Evolutionary conservation across 768 basidiomycete species (phyloP), one percentile per base, ranked within the genome.

Genomic region (Suillus brevipes): DNA sequence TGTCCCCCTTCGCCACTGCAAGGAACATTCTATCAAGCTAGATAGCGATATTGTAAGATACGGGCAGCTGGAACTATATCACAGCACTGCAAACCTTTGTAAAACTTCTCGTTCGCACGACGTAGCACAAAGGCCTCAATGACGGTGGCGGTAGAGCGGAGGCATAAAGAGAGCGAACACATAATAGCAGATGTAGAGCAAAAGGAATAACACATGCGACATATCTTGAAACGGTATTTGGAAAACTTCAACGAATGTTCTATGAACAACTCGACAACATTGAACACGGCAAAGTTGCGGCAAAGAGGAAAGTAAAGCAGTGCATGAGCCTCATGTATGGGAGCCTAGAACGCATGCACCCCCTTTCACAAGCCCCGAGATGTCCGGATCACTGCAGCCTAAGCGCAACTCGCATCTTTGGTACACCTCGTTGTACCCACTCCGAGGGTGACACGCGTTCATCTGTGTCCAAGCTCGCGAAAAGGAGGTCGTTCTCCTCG

Each of bases 401-500:
- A 18, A 67, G 49, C 14, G 73, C 77, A 18, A 62, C 72, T 66
- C 80, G 80, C 75, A 90, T 86, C 25, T 75, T 73, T 9, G 69
- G 67, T 60, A 74, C 72, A 3, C 89, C 89, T 38, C 83, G 78
- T 31, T 70, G 67, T 62, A 89, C 78, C 89, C 88, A 90, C 64
- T 87, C 84, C 23, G 78, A 75, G 31, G 89, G 89, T 3, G 81
- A 66, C 14, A 81, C 75, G 36, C 84, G 80, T 64, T 65, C 71
- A 7, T 72, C 68, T 12, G 65, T 64, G 23, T 38, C 45, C 42
- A 38, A 42, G 10, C 31, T 59, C 18, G 80, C 75, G 70, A 89
- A 86, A 36, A 89, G 63, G 37, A 84, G 74, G 72, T 89, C 83
- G 72, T 90, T 89, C 67, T 83, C 82, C 37, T 80, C 73, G 25